Percentiles rank a stretch among this genome's conserved stretches.
These are phyloP conservation scores for Cercospora janseana DNA, from an alignment of 2,329 filamentous ascomycete genomes.

Conservation along the genomic window DNA sequence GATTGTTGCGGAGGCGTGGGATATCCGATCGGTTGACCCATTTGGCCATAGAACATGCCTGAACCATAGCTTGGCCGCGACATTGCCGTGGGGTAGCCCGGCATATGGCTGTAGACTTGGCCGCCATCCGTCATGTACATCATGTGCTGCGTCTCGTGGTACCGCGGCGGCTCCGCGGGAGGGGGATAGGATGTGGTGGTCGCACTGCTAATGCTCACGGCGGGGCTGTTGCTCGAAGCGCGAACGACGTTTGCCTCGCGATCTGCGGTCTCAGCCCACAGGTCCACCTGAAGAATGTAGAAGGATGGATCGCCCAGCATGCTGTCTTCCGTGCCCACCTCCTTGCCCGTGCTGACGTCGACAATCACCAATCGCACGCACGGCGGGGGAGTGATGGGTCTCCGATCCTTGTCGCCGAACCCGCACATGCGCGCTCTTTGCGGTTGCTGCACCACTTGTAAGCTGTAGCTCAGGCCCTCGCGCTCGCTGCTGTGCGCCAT, in stretches of 20 bases:
- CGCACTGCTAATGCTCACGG: constrained; percentile 72
- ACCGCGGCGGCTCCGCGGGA: constrained; percentile 40
- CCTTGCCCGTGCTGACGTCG: constrained; percentile 71
- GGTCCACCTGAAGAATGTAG: constrained; percentile 61
- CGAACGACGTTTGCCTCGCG: constrained; percentile 68
- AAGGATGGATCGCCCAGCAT: constrained; percentile 50
- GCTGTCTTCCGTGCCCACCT: constrained; percentile 74
- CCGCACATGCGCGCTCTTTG: constrained; percentile 95
- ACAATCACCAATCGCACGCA: constrained; percentile 81
- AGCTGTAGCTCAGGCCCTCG: constrained; percentile 30
- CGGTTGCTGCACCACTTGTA: constrained; percentile 78
- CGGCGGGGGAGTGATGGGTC: constrained; percentile 92
- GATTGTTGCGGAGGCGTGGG: constrained; percentile 45
- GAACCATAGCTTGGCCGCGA: constrained; percentile 19
- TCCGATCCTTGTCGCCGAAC: constrained; percentile 97
- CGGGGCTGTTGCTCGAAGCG: constrained; percentile 63
- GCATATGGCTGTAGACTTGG: constrained; percentile 26
- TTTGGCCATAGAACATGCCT: constrained; percentile 25
- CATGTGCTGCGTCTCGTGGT: constrained; percentile 19
- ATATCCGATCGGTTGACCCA: constrained; percentile 22
- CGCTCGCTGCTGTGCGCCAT: constrained; percentile 19
- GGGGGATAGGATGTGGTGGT: constrained; percentile 74
- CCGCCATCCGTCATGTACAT: constrained; percentile 24
- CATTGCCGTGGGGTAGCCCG: constrained; percentile 22
- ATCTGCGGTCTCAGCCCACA: constrained; percentile 62